These are phyloP conservation scores for Camellia lanceoleosa DNA, from an alignment of 148 eudicot species.

Conservation along the genomic window DNA sequence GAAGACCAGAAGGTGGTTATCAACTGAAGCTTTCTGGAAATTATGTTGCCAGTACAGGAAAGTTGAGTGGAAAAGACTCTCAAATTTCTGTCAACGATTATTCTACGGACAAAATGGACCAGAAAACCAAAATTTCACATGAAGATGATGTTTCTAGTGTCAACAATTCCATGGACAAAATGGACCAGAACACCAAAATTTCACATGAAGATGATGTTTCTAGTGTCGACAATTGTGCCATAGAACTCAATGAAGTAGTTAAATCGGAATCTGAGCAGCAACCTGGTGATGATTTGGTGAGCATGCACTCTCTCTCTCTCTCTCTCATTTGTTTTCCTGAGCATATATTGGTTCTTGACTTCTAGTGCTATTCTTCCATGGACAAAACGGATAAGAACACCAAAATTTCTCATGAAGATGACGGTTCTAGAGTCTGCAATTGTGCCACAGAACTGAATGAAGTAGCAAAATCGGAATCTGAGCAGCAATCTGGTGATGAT, in stretches of 20 bases:
- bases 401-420: slow-evolving; percentile 24
- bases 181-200: slow-evolving; percentile 29
- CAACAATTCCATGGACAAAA: slow-evolving; percentile 34
- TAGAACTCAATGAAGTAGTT: slow-evolving; percentile 16
- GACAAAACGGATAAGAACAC: slow-evolving; percentile 37
- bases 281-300: slow-evolving; percentile 39
- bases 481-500: slow-evolving; percentile 30
- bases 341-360: neutral
- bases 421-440: slow-evolving; percentile 25
- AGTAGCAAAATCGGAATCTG: slow-evolving; percentile 21
- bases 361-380: slow-evolving; percentile 14
- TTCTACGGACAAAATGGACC: slow-evolving; percentile 37
- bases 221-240: slow-evolving; percentile 20
- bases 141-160: slow-evolving; percentile 29
- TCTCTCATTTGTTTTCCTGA: neutral
- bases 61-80: slow-evolving; percentile 21
- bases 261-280: slow-evolving; percentile 26
- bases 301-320: slow-evolving; percentile 14
- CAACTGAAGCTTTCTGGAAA: slow-evolving; percentile 24
- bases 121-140: slow-evolving; percentile 22
- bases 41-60: slow-evolving; percentile 12
- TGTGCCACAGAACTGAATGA: slow-evolving; percentile 16
- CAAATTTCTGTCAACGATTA: slow-evolving; percentile 22
- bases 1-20: slow-evolving; percentile 33
- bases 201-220: slow-evolving; percentile 28